phyloP scores from a whole-genome alignment of 2,329 filamentous ascomycete species.

The Chrysosporium queenslandicum region DNA sequence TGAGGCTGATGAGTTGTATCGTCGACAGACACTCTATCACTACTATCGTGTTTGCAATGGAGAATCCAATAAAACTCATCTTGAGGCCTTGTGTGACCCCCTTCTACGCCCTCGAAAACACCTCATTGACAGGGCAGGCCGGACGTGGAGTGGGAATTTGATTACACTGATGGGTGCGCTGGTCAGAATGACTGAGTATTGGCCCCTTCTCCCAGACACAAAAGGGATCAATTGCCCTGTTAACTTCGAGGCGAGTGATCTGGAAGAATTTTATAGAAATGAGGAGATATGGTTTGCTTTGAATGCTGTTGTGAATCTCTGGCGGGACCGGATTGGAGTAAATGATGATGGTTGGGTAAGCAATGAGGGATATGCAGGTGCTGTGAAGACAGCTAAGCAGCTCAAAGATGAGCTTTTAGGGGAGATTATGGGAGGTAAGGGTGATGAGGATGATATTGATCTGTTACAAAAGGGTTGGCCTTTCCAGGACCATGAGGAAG shows the following conservation, averaged over 20 bases:
- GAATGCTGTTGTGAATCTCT: constrained; percentile 13
- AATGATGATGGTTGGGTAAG: constrained; percentile 17
- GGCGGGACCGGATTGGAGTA: constrained; percentile 13
- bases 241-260: constrained; percentile 9
- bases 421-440: constrained; percentile 9
- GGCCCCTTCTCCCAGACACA: constrained; percentile 12
- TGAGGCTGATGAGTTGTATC: constrained; percentile 16
- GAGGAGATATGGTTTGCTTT: constrained; percentile 14
- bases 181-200: constrained; percentile 14
- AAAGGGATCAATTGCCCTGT: constrained; percentile 12
- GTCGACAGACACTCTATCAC: constrained; percentile 11
- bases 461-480: constrained; percentile 12
- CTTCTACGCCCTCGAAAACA: constrained; percentile 12
- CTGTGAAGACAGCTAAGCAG: constrained; percentile 8
- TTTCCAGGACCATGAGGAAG: constrained; percentile 14
- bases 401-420: constrained; percentile 10
- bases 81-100: constrained; percentile 10
- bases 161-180: constrained; percentile 12
- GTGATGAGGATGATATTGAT: constrained; percentile 14
- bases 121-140: constrained; percentile 12
- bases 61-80: constrained; percentile 11
- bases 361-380: constrained; percentile 13
- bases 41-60: constrained; percentile 15
- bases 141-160: constrained; percentile 13
- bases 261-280: constrained; percentile 11